These are phyloP conservation scores for Cutaneotrichosporon cavernicola DNA, from an alignment of 1,284 basidiomycete species.

Conservation along the genomic window DNA sequence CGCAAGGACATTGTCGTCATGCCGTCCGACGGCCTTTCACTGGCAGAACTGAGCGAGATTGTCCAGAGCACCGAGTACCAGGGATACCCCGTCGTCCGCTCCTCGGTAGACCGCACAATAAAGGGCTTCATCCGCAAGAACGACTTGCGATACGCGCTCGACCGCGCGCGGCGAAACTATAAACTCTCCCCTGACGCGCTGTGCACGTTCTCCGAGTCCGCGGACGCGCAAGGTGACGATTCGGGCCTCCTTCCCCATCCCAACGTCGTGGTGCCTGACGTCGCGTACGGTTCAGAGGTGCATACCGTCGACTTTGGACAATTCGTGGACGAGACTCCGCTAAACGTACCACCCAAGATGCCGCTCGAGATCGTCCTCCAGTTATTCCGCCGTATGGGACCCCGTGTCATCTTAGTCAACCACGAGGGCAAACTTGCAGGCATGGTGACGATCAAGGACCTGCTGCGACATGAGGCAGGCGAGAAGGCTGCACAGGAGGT, in stretches of 20 bases:
- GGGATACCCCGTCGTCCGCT: constrained; percentile 83
- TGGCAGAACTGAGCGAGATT: constrained; percentile 70
- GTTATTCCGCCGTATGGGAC: constrained; percentile 91
- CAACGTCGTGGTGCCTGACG: constrained; percentile 39
- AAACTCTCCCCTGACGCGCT: constrained; percentile 64
- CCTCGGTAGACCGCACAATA: constrained; percentile 59
- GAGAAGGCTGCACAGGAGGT: constrained; percentile 34
- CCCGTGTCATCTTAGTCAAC: constrained; percentile 89
- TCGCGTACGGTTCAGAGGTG: constrained; percentile 24
- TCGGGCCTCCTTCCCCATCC: constrained; percentile 28
- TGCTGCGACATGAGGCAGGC: constrained; percentile 73
- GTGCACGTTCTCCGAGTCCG: constrained; percentile 64
- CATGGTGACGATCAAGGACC: constrained; percentile 93
- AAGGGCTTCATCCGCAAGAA: constrained; percentile 85
- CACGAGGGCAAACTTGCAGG: constrained; percentile 78
- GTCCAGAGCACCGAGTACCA: constrained; percentile 72
- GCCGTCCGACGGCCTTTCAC: constrained; percentile 69
- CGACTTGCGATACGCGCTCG: constrained; percentile 82
- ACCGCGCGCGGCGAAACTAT: constrained; percentile 66
- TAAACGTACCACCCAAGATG: constrained; percentile 88
- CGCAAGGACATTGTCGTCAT: constrained; percentile 72
- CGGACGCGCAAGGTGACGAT: constrained; percentile 31
- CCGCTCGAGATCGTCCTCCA: constrained; percentile 96
- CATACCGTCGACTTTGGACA: constrained; percentile 71
- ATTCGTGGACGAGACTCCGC: constrained; percentile 91